Base-by-base conservation (phyloP, 331 rosid genomes). In the Quercus tomentella region DNA sequence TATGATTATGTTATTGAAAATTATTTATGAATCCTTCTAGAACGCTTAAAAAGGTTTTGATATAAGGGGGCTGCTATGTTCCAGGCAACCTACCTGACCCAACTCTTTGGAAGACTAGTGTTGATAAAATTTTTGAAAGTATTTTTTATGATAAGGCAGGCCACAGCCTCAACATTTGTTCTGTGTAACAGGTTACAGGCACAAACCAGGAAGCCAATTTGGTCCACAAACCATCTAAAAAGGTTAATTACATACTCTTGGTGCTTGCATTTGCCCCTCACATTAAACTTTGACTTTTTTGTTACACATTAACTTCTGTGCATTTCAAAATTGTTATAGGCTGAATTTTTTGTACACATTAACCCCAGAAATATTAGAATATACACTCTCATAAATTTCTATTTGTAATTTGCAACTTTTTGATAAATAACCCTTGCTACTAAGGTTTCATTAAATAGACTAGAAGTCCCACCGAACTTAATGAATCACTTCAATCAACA, bases 141-240 rank as follows among this genome's bases (percentile, higher is more conserved):
- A 56, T 14, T 75, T 45, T 72, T 37, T 17, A 49, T 68, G 66
- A 52, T 22, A 56, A 58, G 82, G 60, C 74, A 26, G 71, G 33
- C 26, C 68, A 52, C 45, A 41, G 78, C 54, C 79, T 77, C 73
- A 80, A 25, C 45, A 22, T 77, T 76, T 78, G 49, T 85, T 74
- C 65, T 77, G 30, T 76, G 37, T 84, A 82, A 74, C 88, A 94
- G 98, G 94, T 84, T 78, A 87, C 77, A 65, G 97, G 84, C 68
- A 70, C 77, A 69, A 91, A 85, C 79, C 92, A 88, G 81, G 97
- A 87, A 82, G 51, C 83, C 45, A 81, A 73, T 84, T 90, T 92
- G 58, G 75, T 92, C 80, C 98, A 92, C 87, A 94, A 94, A 87
- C 76, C 85, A 31, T 89, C 98, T 28, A 92, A 91, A 72, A 89